Percentiles rank a stretch among this genome's conserved stretches.
Conservation (phyloP, 208 protist genomes). For the Crithidia brevicula region DNA sequence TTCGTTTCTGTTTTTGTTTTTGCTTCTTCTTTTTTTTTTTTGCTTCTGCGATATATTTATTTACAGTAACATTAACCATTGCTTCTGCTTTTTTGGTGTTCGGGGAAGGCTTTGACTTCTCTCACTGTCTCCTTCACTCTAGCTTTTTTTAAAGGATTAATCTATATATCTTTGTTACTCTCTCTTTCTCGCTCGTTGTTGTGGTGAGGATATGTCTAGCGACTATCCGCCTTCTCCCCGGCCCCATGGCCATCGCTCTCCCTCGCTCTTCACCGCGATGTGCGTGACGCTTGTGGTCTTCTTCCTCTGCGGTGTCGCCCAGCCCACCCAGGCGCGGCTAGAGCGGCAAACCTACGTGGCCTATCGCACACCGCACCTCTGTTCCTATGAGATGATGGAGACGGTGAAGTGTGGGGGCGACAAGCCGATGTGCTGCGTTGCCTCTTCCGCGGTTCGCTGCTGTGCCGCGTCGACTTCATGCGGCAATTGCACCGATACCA, state of each 20-base stretch:
- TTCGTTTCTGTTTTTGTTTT: neutral
- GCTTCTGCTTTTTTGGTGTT: neutral
- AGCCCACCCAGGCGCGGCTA: conserved; percentile 12
- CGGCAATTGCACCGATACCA: conserved; percentile 26
- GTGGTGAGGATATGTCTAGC: neutral
- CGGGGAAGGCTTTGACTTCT: too few species aligned
- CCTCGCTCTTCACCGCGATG: neutral
- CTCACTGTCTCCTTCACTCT: neutral
- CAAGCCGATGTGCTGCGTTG: conserved; percentile 41
- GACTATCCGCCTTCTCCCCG: neutral
- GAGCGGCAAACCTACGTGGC: conserved; percentile 27
- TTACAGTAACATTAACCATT: neutral
- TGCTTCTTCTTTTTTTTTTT: neutral
- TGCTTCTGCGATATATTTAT: neutral
- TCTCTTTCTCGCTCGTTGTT: too few species aligned
- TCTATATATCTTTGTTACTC: conserved; percentile 18
- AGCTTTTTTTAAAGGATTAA: conserved; percentile 8
- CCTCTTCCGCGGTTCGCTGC: conserved; percentile 37
- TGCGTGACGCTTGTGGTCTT: neutral
- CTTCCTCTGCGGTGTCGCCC: neutral
- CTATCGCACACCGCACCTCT: conserved; percentile 34
- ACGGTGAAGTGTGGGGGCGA: conserved; percentile 20
- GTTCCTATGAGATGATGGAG: conserved; percentile 32
- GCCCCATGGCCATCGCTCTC: neutral
- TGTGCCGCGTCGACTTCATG: conserved; percentile 30